Conservation (phyloP, 2,329 filamentous ascomycete species). For the Alternaria angustiovoidea region DNA sequence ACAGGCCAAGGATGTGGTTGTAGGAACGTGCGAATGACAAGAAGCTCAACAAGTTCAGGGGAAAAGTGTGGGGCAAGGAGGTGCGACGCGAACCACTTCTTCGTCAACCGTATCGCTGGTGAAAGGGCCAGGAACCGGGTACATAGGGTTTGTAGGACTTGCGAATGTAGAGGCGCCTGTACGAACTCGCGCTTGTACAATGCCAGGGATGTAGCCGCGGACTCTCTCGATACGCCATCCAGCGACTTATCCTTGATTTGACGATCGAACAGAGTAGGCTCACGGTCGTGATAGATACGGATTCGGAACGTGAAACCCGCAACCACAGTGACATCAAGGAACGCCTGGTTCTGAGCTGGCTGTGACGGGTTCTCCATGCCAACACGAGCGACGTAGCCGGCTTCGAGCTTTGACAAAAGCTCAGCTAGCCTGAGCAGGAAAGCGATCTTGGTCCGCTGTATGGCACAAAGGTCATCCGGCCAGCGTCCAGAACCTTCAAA, state of each 20-base stretch:
- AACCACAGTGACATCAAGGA: constrained; percentile 80
- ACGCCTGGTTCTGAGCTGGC: constrained; percentile 78
- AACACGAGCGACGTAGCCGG: constrained; percentile 70
- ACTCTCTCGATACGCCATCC: constrained; percentile 71
- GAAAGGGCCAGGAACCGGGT: constrained; percentile 83
- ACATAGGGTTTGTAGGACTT: constrained; percentile 80
- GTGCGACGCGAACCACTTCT: constrained; percentile 88
- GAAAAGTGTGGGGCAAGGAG: constrained; percentile 78
- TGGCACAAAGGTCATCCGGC: constrained; percentile 90
- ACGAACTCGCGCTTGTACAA: constrained; percentile 75
- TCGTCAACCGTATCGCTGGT: constrained; percentile 81
- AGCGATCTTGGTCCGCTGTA: constrained; percentile 92
- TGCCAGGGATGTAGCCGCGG: constrained; percentile 73
- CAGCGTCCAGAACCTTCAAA: constrained; percentile 94
- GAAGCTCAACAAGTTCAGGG: constrained; percentile 83
- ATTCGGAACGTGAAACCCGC: constrained; percentile 79
- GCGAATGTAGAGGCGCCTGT: constrained; percentile 78
- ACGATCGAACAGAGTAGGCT: constrained; percentile 81
- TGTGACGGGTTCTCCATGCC: constrained; percentile 80
- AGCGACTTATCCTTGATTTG: constrained; percentile 76
- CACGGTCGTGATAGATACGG: constrained; percentile 87
- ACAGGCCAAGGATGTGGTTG: constrained; percentile 80
- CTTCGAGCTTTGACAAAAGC: constrained; percentile 70
- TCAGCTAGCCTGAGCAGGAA: constrained; percentile 79
- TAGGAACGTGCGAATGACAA: constrained; percentile 80